Conservation (phyloP, 805 yeast genomes). For the Cyberlindnera veronae region DNA sequence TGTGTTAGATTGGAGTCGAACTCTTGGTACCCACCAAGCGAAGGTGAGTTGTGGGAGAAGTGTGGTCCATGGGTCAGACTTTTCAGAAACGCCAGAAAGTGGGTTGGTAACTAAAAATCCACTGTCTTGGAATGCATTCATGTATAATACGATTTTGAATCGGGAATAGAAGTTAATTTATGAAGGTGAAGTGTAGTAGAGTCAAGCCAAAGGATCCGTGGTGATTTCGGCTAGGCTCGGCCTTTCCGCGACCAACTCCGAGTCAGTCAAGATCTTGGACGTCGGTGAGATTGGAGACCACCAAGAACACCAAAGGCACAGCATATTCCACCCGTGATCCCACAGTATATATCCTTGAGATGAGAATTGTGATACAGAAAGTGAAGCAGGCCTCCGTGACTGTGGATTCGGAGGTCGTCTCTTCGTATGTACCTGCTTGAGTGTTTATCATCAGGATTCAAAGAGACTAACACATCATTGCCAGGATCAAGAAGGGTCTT, state of each 20-base stretch:
- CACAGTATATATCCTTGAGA: too few species aligned
- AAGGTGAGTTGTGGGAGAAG: slow-evolving; percentile 61
- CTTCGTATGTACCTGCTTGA: slow-evolving; percentile 48
- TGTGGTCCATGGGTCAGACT: slow-evolving; percentile 95
- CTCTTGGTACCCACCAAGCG: slow-evolving; percentile 81
- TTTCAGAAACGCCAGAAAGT: slow-evolving; percentile 88
- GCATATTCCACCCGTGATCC: too few species aligned
- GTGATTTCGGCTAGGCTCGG: too few species aligned
- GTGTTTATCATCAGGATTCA: background rate
- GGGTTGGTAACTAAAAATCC: slow-evolving; percentile 67
- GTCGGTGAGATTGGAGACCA: too few species aligned
- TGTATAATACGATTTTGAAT: too few species aligned
- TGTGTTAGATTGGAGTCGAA: slow-evolving; percentile 83
- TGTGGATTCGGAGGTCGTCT: slow-evolving; percentile 67
- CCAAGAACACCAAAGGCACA: too few species aligned
- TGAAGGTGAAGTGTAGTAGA: too few species aligned
- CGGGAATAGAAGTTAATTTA: too few species aligned
- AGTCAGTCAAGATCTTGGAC: too few species aligned
- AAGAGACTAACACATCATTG: background rate
- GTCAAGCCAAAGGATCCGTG: too few species aligned
- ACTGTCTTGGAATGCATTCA: too few species aligned
- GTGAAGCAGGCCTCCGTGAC: slow-evolving; percentile 88
- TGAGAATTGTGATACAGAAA: slow-evolving; percentile 89
- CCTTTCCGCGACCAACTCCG: too few species aligned
- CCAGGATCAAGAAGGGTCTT: slow-evolving; percentile 63